Conservation (phyloP, 805 yeast genomes). For the Wickerhamomyces tratensis region DNA sequence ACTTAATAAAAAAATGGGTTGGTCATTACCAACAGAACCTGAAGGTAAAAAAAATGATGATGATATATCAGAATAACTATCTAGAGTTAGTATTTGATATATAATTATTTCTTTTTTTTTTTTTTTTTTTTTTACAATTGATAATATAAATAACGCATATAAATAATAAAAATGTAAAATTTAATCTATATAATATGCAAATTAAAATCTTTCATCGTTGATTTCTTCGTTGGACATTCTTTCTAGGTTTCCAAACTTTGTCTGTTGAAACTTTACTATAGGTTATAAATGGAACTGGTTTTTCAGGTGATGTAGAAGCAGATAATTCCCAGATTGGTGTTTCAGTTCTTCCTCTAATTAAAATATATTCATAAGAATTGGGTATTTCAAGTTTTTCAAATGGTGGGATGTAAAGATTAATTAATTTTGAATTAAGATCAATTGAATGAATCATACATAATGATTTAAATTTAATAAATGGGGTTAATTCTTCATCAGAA, state of each 20-base stretch:
- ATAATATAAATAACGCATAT: too few relatives aligned
- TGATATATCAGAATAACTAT: constrained; percentile 1
- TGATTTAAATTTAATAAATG: constrained; percentile 30
- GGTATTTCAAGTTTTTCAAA: not conserved
- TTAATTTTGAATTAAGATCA: constrained; percentile 23
- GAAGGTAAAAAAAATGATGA: constrained; percentile 6
- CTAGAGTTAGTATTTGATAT: too few relatives aligned
- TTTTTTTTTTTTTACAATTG: too few relatives aligned
- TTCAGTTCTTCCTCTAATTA: constrained; percentile 57
- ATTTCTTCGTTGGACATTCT: constrained; percentile 42
- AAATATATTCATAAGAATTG: constrained; percentile 22
- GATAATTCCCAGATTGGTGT: constrained; percentile 50
- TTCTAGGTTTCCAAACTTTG: constrained; percentile 47
- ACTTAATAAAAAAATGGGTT: constrained; percentile 65
- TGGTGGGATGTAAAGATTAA: constrained; percentile 52
- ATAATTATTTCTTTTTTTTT: too few relatives aligned
- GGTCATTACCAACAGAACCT: constrained; percentile 38
- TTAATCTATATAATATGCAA: not conserved
- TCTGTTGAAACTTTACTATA: constrained; percentile 30
- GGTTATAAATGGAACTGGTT: constrained; percentile 37
- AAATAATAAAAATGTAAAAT: too few relatives aligned
- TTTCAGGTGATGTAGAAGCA: constrained; percentile 6
- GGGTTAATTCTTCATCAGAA: constrained; percentile 1
- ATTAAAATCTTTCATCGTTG: constrained; percentile 16
- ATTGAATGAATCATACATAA: constrained; percentile 63